Base-by-base conservation (phyloP, 2,329 filamentous ascomycete genomes). In the Cytospora schulzeri region DNA sequence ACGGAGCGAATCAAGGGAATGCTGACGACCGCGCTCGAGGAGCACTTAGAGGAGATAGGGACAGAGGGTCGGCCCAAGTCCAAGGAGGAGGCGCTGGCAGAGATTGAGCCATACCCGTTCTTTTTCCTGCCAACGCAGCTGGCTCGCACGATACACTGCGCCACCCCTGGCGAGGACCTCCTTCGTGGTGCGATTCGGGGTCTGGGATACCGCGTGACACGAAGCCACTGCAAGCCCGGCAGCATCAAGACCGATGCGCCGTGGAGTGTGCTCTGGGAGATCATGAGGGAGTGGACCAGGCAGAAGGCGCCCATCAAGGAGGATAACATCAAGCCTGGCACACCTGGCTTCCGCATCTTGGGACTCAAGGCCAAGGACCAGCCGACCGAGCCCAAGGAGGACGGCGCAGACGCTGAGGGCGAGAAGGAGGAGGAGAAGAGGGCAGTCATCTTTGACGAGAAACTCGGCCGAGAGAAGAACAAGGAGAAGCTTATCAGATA, bases 171-270 rank as follows among this genome's bases (percentile, higher is more conserved):
- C n/a, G 88, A 93, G 68, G 88, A 91, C 69, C 83, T 89, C 61
- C 78, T 99, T 66, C 87, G 91, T 55, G 94, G 95, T 26, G 95
- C 95, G 3, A 79, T 99, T 33, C 83, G 88, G 26, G 85, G 90
- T 66, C 82, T 96, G 1, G 95, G 94, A 8, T 98, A 96, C 74
- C 84, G 85, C 54, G 91, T 91, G 4, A 91, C 91, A 0, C 87
- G 94, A 71, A 96, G 91, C 70, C 95, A 99, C 76, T 92, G 92
- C 71, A 92, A 93, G 69, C 85, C 92, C 0, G 94, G 93, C 29
- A 95, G 91, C 72, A 88, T 98, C 76, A 96, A 96, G 79, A 98
- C 95, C 0, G 88, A 98, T 76, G 95, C 95, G 17, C 91, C 93
- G 0, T 99, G 93, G 93, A 82, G 82, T 5, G 88, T 92, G 0